These are phyloP conservation scores for Lachnellula arida DNA, from an alignment of 2,329 filamentous ascomycete species.

Conservation along the genomic window DNA sequence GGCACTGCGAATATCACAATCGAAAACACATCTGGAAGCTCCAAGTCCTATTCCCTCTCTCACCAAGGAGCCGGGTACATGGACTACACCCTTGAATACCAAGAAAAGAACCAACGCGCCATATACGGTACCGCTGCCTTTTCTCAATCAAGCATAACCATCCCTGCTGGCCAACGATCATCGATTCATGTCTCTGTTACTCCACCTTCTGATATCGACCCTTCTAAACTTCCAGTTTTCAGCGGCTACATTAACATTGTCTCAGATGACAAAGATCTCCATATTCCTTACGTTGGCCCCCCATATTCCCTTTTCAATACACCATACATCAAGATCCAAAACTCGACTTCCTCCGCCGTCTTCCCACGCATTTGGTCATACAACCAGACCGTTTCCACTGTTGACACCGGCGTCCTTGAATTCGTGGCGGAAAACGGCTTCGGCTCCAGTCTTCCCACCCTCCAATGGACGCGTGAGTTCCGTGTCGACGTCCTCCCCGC, in stretches of 20 bases:
- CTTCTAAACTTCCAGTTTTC: conserved; percentile 23
- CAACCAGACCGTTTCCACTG: background rate
- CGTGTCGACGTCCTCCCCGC: conserved; percentile 8
- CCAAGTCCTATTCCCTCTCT: conserved; percentile 24
- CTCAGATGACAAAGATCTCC: conserved; percentile 15
- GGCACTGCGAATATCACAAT: conserved; percentile 26
- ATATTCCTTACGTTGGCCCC: conserved; percentile 24
- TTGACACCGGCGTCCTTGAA: conserved; percentile 7
- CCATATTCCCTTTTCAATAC: conserved; percentile 25
- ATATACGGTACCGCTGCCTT: conserved; percentile 24
- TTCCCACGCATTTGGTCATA: conserved; percentile 4
- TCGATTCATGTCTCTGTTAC: conserved; percentile 17
- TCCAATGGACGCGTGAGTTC: conserved; percentile 10
- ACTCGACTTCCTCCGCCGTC: background rate
- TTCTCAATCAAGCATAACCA: conserved; percentile 14
- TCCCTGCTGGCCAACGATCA: conserved; percentile 16
- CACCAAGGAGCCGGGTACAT: conserved; percentile 25
- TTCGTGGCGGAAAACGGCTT: conserved; percentile 1
- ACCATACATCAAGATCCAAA: background rate
- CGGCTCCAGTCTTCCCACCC: background rate
- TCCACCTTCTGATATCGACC: conserved; percentile 14
- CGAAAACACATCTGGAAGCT: conserved; percentile 15
- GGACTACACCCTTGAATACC: conserved; percentile 14
- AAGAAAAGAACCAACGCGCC: conserved; percentile 17
- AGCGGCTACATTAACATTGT: conserved; percentile 23